Conservation (phyloP, 495 filamentous ascomycete species). For the Penicillium lagena region DNA sequence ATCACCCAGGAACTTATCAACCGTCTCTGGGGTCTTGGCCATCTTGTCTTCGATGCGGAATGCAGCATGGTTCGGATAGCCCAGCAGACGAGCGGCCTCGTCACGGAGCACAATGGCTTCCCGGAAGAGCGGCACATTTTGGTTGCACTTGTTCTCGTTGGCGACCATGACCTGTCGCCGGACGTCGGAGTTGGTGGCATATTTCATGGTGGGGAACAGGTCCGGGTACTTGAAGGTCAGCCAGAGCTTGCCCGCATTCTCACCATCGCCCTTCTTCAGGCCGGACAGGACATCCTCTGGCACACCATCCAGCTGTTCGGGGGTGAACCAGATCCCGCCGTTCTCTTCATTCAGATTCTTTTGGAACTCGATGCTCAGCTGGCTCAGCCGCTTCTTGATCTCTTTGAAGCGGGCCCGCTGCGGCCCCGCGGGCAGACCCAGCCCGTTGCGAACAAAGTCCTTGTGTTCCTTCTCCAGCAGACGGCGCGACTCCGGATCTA, state of each 20-base stretch:
- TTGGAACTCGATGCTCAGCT: conserved; percentile 60
- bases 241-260: conserved; percentile 58
- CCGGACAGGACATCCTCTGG: conserved; percentile 56
- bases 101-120: conserved; percentile 86
- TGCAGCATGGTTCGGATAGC: conserved; percentile 87
- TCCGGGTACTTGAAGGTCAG: conserved; percentile 69
- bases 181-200: conserved; percentile 50
- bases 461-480: conserved; percentile 66
- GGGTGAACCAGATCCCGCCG: conserved; percentile 60
- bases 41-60: conserved; percentile 95
- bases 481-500: conserved; percentile 57
- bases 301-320: conserved; percentile 54
- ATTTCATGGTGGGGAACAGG: conserved; percentile 60
- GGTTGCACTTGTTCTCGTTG: conserved; percentile 78
- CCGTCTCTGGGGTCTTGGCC: conserved; percentile 86
- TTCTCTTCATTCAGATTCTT: conserved; percentile 67
- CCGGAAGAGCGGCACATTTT: conserved; percentile 79
- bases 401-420: conserved; percentile 62
- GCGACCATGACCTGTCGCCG: conserved; percentile 51
- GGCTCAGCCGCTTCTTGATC: conserved; percentile 64
- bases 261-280: conserved; percentile 65
- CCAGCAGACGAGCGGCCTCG: conserved; percentile 84
- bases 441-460: conserved; percentile 56
- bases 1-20: conserved; percentile 78
- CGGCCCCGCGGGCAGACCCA: conserved; percentile 55